A percentile compares a stretch with the other conserved stretches of the same genome.
Evolutionary conservation across 352 stramenopile genomes (phyloP).

Genomic region (Plasmopara halstedii): DNA sequence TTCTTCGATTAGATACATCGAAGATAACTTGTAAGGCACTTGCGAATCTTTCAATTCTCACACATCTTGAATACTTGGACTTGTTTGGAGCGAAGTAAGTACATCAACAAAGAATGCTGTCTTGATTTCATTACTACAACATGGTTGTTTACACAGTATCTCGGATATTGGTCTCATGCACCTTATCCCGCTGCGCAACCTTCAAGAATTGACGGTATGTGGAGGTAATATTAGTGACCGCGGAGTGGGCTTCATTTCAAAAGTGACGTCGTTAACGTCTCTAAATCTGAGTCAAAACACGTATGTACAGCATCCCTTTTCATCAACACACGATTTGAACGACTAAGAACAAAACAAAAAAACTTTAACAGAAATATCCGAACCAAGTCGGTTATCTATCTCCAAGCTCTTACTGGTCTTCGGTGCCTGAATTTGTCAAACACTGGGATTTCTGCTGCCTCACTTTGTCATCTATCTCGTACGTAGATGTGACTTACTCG

Average conservation of each 20-base stretch:
- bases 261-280: constrained; percentile 59
- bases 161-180: constrained; percentile 66
- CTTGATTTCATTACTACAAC: too few species aligned
- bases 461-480: constrained; percentile 66
- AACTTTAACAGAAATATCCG: constrained; percentile 72
- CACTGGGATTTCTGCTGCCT: constrained; percentile 56
- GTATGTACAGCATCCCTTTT: constrained; percentile 7
- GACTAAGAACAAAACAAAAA: too few species aligned
- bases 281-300: constrained; percentile 81
- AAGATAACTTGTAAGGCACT: constrained; percentile 62
- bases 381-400: constrained; percentile 50
- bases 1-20: constrained; percentile 54
- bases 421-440: constrained; percentile 72
- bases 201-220: constrained; percentile 63
- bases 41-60: constrained; percentile 42
- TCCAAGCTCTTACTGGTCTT: constrained; percentile 49
- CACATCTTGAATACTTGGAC: constrained; percentile 48
- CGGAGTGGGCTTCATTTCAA: constrained; percentile 67
- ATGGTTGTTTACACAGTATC: constrained; percentile 27
- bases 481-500: constrained; percentile 8
- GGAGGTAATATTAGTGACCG: constrained; percentile 58
- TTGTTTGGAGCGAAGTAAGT: constrained; percentile 68
- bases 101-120: too few species aligned
- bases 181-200: constrained; percentile 33
- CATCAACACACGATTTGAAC: not conserved